Evolutionary conservation across 1,284 basidiomycete genomes (phyloP).

Genomic region (Xerocomus minutiporus): DNA sequence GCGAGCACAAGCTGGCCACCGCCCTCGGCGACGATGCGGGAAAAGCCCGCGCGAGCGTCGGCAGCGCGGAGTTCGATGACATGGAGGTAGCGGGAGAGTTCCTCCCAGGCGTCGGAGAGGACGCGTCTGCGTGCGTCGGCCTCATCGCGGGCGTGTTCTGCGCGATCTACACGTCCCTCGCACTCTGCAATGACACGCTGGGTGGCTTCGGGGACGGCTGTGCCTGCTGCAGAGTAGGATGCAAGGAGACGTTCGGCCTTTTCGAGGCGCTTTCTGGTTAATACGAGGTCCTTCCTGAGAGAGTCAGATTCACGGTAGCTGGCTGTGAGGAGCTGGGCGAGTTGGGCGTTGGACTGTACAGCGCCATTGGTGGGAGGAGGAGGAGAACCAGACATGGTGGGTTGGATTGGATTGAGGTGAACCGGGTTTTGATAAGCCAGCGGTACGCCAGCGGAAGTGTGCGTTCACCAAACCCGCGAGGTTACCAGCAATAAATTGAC

Average conservation of each 20-base stretch:
- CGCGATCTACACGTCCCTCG: constrained; percentile 46
- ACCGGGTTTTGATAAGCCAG: constrained; percentile 21
- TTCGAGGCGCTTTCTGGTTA: constrained; percentile 43
- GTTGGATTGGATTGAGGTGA: not conserved
- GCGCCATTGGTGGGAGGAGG: constrained; percentile 15
- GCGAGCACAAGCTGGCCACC: constrained; percentile 40
- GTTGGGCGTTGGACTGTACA: constrained; percentile 41
- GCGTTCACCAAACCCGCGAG: constrained; percentile 21
- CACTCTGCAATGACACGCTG: constrained; percentile 40
- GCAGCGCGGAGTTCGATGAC: constrained; percentile 42
- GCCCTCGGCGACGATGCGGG: constrained; percentile 43
- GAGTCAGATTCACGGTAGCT: constrained; percentile 48
- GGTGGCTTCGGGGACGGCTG: constrained; percentile 25
- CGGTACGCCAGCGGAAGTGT: constrained; percentile 17
- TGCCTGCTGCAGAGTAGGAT: constrained; percentile 26
- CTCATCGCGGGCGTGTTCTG: constrained; percentile 55
- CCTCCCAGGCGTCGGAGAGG: constrained; percentile 50
- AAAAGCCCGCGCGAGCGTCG: constrained; percentile 50
- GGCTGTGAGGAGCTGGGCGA: constrained; percentile 52
- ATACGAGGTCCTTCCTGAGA: constrained; percentile 47
- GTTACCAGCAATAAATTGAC: constrained; percentile 16
- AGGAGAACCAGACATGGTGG: not conserved
- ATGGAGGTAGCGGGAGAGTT: constrained; percentile 48
- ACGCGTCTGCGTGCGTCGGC: constrained; percentile 47
- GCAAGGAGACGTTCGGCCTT: constrained; percentile 48